phyloP scores from a whole-genome alignment of 2,329 filamentous ascomycete genomes.

The Diaporthe longicolla region DNA sequence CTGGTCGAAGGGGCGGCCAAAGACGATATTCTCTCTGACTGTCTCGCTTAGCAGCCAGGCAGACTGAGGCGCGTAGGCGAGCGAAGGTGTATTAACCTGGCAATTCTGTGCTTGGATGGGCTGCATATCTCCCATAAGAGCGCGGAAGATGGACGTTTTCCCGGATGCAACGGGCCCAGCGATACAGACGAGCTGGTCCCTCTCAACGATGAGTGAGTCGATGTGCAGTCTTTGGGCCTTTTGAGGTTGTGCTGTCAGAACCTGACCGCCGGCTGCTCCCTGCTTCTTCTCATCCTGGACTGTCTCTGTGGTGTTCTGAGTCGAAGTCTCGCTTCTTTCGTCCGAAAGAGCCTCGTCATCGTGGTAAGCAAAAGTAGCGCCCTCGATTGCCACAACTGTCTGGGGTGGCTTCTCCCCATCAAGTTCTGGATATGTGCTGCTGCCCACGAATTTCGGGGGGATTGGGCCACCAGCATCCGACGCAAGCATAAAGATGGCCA shows the following conservation, averaged over 20 bases:
- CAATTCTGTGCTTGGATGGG: slow-evolving; percentile 43
- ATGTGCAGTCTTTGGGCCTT: slow-evolving; percentile 33
- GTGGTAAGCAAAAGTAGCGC: slow-evolving; percentile 44
- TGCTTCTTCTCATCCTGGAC: not conserved
- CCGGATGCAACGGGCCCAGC: slow-evolving; percentile 47
- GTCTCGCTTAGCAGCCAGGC: slow-evolving; percentile 45
- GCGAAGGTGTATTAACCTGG: slow-evolving; percentile 40
- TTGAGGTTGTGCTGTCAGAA: slow-evolving; percentile 18
- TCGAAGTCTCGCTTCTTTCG: slow-evolving; percentile 34
- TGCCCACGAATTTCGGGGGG: slow-evolving; percentile 13
- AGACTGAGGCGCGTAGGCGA: slow-evolving; percentile 37
- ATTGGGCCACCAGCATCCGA: slow-evolving; percentile 26
- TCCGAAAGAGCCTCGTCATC: slow-evolving; percentile 40
- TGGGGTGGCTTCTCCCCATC: slow-evolving; percentile 16
- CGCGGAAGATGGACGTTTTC: slow-evolving; percentile 46
- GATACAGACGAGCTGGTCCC: slow-evolving; percentile 41
- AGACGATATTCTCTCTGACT: slow-evolving; percentile 71
- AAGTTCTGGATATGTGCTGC: not conserved
- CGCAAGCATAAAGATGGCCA: slow-evolving; percentile 45
- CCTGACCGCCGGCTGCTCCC: not conserved
- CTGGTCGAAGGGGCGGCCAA: slow-evolving; percentile 68
- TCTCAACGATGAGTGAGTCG: slow-evolving; percentile 36
- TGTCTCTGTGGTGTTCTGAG: slow-evolving; percentile 27
- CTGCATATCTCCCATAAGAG: slow-evolving; percentile 47
- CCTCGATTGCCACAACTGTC: slow-evolving; percentile 41